Percentiles rank a stretch among this genome's conserved stretches.
Conservation (phyloP, 495 filamentous ascomycete genomes). For the Hypomontagnella monticulosa region DNA sequence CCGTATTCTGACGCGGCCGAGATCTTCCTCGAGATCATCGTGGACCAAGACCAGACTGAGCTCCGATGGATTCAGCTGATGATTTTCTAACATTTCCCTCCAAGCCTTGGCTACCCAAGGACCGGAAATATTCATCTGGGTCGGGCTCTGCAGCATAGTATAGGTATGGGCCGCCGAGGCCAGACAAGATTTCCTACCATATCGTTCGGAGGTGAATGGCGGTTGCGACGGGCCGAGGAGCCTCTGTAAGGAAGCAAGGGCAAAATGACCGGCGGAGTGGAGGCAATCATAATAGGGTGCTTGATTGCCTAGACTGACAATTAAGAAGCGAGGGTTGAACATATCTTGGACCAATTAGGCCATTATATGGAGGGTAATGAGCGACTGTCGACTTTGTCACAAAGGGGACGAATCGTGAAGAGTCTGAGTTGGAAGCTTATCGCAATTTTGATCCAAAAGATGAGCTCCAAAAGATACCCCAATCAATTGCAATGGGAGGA, state of each 20-base stretch:
- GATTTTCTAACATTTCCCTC: slow-evolving; percentile 50
- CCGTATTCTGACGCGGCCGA: slow-evolving; percentile 70
- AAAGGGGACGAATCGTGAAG: neutral
- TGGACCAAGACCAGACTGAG: slow-evolving; percentile 75
- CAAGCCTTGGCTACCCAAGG: slow-evolving; percentile 59
- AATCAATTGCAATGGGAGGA: no score
- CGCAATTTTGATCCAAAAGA: no score
- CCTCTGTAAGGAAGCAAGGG: slow-evolving; percentile 65
- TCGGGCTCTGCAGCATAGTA: slow-evolving; percentile 73
- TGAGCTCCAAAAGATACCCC: no score
- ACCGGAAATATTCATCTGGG: slow-evolving; percentile 80
- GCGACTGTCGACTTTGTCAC: neutral
- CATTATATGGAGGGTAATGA: neutral
- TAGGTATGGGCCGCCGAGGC: slow-evolving; percentile 59
- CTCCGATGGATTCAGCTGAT: slow-evolving; percentile 46
- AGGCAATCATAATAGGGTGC: slow-evolving; percentile 72
- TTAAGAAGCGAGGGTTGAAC: slow-evolving; percentile 54
- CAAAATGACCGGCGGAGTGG: slow-evolving; percentile 81
- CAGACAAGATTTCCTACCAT: slow-evolving; percentile 52
- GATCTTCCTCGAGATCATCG: slow-evolving; percentile 78
- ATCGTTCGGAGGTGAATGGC: slow-evolving; percentile 54
- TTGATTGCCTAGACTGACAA: slow-evolving; percentile 59
- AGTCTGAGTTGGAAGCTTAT: no score
- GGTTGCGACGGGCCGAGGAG: slow-evolving; percentile 55
- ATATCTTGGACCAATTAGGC: slow-evolving; percentile 12